phyloP scores from a whole-genome alignment of 805 yeast species.

The Candida easanensis region DNA sequence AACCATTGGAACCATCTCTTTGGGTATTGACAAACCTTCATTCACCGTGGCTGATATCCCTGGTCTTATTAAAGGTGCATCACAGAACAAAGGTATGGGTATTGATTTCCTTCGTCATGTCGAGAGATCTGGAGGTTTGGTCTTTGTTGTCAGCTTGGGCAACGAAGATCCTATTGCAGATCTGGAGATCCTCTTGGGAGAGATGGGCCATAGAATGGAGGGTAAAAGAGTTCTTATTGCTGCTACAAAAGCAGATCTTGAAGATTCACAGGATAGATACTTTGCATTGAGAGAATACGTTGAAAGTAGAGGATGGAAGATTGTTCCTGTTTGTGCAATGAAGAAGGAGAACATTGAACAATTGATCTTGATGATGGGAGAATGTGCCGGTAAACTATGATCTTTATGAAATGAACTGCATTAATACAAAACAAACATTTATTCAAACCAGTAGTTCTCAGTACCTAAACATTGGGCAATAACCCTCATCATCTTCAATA shows the following conservation, averaged over 20 bases:
- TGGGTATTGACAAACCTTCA: slow-evolving; percentile 56
- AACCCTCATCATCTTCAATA: slow-evolving; percentile 43
- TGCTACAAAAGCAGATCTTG: slow-evolving; percentile 92
- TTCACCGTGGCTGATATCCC: slow-evolving; percentile 98
- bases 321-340: slow-evolving; percentile 82
- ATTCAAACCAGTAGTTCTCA: slow-evolving; percentile 20
- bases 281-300: slow-evolving; percentile 42
- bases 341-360: slow-evolving; percentile 68
- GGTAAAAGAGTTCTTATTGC: slow-evolving; percentile 68
- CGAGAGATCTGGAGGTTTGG: slow-evolving; percentile 87
- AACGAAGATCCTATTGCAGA: slow-evolving; percentile 64
- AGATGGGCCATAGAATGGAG: slow-evolving; percentile 68
- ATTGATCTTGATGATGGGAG: slow-evolving; percentile 71
- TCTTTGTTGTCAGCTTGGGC: slow-evolving; percentile 81
- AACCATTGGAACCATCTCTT: slow-evolving; percentile 79
- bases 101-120: slow-evolving; percentile 88
- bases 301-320: slow-evolving; percentile 53
- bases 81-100: slow-evolving; percentile 86
- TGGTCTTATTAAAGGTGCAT: slow-evolving; percentile 89
- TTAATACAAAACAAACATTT: background rate
- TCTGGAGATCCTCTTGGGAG: slow-evolving; percentile 57
- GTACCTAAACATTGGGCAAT: slow-evolving; percentile 30
- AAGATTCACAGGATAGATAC: slow-evolving; percentile 49
- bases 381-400: slow-evolving; percentile 30
- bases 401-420: background rate